A percentile compares a stretch with the other conserved stretches of the same genome.
Evolutionary conservation across 768 basidiomycete genomes (phyloP).

Genomic region (Filobasidium floriforme): DNA sequence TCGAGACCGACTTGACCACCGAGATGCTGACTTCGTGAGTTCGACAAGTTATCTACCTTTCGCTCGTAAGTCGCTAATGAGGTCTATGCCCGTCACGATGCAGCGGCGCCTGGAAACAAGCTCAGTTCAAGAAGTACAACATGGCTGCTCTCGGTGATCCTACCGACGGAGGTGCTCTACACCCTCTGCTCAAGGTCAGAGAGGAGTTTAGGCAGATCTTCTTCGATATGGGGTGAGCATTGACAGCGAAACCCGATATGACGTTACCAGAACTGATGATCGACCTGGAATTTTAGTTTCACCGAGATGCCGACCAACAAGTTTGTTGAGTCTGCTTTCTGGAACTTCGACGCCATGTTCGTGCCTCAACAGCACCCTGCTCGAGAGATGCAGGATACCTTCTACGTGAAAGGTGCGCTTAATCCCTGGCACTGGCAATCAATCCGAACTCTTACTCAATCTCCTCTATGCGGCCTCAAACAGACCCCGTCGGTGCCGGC

Average conservation of each 20-base stretch:
- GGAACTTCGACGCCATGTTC: conserved; percentile 97
- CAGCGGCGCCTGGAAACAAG: conserved; percentile 89
- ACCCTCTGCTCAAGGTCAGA: conserved; percentile 92
- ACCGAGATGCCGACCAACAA: conserved; percentile 95
- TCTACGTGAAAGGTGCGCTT: conserved; percentile 78
- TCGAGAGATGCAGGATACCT: conserved; percentile 94
- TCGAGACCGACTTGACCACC: conserved; percentile 89
- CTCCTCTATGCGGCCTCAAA: background rate
- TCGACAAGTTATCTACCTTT: background rate
- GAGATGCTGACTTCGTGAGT: conserved; percentile 89
- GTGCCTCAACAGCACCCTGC: conserved; percentile 99
- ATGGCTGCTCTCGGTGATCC: conserved; percentile 92
- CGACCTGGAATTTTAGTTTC: conserved; percentile 54
- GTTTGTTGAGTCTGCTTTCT: conserved; percentile 96
- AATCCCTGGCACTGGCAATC: conserved; percentile 4
- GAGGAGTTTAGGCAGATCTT: conserved; percentile 97
- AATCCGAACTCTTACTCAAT: background rate
- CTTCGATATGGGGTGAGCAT: conserved; percentile 90
- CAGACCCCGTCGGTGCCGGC: conserved; percentile 59
- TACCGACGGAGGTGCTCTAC: conserved; percentile 81
- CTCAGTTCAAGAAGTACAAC: conserved; percentile 95
- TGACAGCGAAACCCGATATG: background rate
- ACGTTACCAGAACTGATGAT: background rate
- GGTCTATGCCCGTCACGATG: background rate
- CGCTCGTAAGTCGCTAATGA: background rate